phyloP scores from a whole-genome alignment of 495 filamentous ascomycete species.

The Podospora pseudocomata region DNA sequence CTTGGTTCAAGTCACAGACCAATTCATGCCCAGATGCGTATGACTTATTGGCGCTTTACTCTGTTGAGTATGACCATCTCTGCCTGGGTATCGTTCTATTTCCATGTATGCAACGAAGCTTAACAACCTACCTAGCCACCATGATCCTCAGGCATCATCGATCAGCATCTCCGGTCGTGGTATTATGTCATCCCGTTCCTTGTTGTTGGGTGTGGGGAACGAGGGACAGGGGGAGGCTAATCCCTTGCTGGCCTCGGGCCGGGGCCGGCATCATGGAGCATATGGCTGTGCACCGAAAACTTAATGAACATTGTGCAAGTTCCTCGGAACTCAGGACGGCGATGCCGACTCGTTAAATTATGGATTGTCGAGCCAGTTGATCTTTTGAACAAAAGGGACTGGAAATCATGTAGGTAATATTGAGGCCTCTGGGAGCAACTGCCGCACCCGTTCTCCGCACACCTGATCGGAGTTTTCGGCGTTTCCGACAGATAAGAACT shows the following conservation, averaged over 20 bases:
- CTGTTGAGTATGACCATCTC: not conserved
- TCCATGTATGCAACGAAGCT: not conserved
- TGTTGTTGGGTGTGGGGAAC: not conserved
- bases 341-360: not conserved
- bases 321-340: not conserved
- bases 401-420: not conserved
- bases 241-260: not conserved
- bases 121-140: not conserved
- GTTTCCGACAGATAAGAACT: not conserved
- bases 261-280: not conserved
- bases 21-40: too few relatives aligned
- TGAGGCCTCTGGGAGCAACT: not conserved
- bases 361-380: not conserved
- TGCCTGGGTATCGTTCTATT: not conserved
- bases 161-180: not conserved
- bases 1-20: too few relatives aligned
- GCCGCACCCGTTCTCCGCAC: not conserved
- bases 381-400: not conserved
- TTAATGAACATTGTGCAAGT: not conserved
- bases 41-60: not conserved
- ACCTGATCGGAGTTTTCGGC: not conserved
- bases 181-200: not conserved
- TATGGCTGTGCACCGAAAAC: not conserved
- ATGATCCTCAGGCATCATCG: not conserved
- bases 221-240: not conserved